phyloP scores from a whole-genome alignment of 2,329 filamentous ascomycete genomes.

The Fusarium xylarioides region DNA sequence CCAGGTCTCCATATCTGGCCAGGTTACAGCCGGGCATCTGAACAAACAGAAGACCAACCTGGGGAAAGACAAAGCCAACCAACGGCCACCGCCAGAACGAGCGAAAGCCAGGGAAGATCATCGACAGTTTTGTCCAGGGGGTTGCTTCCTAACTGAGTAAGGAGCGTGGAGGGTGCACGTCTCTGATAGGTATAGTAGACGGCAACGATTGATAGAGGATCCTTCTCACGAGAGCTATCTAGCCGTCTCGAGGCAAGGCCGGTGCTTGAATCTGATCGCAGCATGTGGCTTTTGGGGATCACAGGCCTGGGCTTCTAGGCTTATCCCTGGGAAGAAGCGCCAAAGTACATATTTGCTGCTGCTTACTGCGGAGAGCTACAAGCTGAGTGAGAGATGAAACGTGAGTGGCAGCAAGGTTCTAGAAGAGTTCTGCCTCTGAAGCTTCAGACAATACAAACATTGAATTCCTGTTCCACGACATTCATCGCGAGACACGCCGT shows the following conservation, averaged over 20 bases:
- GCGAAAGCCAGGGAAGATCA: slow-evolving; percentile 33
- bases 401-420: slow-evolving; percentile 20
- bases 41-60: slow-evolving; percentile 13
- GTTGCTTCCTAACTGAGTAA: slow-evolving; percentile 21
- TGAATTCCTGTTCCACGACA: slow-evolving; percentile 6
- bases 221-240: slow-evolving; percentile 26
- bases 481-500: background rate
- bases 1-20: slow-evolving; percentile 15
- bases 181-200: slow-evolving; percentile 39
- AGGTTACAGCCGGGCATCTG: slow-evolving; percentile 24
- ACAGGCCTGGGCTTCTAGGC: slow-evolving; percentile 37
- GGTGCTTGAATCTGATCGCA: slow-evolving; percentile 42
- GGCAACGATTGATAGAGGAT: slow-evolving; percentile 33
- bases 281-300: slow-evolving; percentile 42
- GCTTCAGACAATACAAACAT: slow-evolving; percentile 5
- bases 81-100: slow-evolving; percentile 30
- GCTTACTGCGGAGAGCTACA: slow-evolving; percentile 8
- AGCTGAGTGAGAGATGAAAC: background rate
- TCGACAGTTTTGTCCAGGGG: slow-evolving; percentile 28
- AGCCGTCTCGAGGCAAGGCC: slow-evolving; percentile 32
- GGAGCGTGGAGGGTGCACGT: background rate
- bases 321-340: slow-evolving; percentile 27
- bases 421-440: slow-evolving; percentile 30
- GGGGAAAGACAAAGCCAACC: slow-evolving; percentile 15
- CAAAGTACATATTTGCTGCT: slow-evolving; percentile 7